Percentiles rank a stretch among this genome's conserved stretches.
These are phyloP conservation scores for Elongisporangium undulatum DNA, from an alignment of 352 stramenopile genomes.

Conservation along the genomic window DNA sequence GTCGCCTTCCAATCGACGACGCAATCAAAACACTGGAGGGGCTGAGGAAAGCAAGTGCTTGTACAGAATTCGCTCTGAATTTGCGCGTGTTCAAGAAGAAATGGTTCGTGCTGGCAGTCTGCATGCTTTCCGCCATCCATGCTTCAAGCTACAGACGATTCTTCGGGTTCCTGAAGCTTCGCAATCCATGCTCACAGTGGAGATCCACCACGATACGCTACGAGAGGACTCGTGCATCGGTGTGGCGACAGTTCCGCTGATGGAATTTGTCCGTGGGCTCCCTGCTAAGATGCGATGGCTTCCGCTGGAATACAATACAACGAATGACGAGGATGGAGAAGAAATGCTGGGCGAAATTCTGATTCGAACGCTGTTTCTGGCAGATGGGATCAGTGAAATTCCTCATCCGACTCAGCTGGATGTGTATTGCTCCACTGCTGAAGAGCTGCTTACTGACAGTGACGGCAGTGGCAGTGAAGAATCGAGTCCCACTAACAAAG, in stretches of 20 bases:
- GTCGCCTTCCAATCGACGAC: not conserved
- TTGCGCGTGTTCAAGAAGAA: conserved; percentile 42
- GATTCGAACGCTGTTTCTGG: conserved; percentile 55
- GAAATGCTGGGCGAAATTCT: conserved; percentile 31
- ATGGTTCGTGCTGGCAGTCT: conserved; percentile 39
- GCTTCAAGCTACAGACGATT: conserved; percentile 28
- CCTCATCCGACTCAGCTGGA: conserved; percentile 31
- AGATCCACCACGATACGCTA: conserved; percentile 37
- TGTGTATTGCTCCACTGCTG: conserved; percentile 28
- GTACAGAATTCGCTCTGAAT: conserved; percentile 38
- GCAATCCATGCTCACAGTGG: conserved; percentile 33
- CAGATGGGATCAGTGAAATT: conserved; percentile 40
- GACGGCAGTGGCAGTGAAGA: not conserved
- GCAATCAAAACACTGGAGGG: not conserved
- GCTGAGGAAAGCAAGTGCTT: conserved; percentile 14
- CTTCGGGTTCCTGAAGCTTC: conserved; percentile 46
- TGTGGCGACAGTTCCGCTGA: conserved; percentile 23
- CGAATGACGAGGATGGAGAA: conserved; percentile 7
- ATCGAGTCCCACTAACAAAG: conserved; percentile 2
- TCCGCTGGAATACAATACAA: conserved; percentile 14
- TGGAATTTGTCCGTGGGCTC: conserved; percentile 54
- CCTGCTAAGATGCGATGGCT: conserved; percentile 65
- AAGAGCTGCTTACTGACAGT: conserved; percentile 26
- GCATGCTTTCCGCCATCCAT: conserved; percentile 38
- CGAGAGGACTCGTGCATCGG: conserved; percentile 24